Base-by-base conservation (phyloP, 331 rosid species). In the Rosa hybrid region DNA sequence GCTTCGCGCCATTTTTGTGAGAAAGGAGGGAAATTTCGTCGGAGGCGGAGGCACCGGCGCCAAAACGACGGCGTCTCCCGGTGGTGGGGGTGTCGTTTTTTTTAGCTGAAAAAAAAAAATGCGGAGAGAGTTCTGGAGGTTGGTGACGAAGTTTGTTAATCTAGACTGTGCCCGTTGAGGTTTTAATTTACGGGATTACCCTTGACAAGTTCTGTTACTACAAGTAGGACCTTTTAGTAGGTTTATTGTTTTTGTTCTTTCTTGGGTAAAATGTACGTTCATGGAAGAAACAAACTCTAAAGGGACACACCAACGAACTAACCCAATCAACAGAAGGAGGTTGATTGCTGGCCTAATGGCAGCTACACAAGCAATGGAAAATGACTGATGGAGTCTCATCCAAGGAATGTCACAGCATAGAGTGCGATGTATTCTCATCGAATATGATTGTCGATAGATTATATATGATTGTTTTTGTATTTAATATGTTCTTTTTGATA, bases 31-130 rank as follows among this genome's bases (percentile, higher is more conserved):
- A 65, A 1, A 6, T 65, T 65, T 17, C 71, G 71, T 65, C 45
- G 71, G 50, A 39, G 49, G 12, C 72, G 72, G 90, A 86, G 87
- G 83, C 96, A 86, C 94, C 98, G 91, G 90, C 90, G 91, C 44
- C 51, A 69, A 85, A 83, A 88, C 98, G 93, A 87, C 94, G 95
- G 94, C 83, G 91, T 78, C 92, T 88, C 92, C 86, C 72, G 59
- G n/a, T 0, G 42, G 5, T 7, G 46, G 60, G 27, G 21, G 49
- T 77, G 80, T 20, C 80, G 80, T 34, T 7, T 14, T 13, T 8
- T n/a, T 27, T 1, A n/a, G 62, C 65, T 54, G 81, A n/a, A 57
- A 48, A 45, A 48, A 45, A 50, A 72, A 11, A 11, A 12, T n/a
- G 17, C n/a, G 78, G 46, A 17, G 77, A 46, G 45, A 39, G 10